Conservation (phyloP, 805 yeast genomes). For the Barnettozyma siamensis region DNA sequence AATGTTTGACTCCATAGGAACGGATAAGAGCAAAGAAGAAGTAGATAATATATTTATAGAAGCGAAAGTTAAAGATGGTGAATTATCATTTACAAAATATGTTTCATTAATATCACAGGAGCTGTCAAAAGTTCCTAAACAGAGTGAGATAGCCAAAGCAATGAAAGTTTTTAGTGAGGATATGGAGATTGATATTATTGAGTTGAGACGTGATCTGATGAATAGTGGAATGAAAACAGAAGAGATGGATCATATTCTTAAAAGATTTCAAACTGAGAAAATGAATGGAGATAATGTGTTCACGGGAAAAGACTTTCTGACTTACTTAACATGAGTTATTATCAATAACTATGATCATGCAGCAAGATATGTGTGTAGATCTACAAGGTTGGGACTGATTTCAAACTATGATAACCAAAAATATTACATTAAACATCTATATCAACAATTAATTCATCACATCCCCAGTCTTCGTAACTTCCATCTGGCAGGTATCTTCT, state of each 20-base stretch:
- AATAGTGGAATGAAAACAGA: slow-evolving; percentile 33
- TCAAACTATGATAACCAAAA: background rate
- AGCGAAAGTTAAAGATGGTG: slow-evolving; percentile 25
- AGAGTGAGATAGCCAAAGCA: slow-evolving; percentile 51
- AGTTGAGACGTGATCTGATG: slow-evolving; percentile 44
- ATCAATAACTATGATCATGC: no score
- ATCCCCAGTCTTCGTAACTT: slow-evolving; percentile 97
- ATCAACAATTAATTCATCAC: slow-evolving; percentile 94
- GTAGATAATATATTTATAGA: slow-evolving; percentile 40
- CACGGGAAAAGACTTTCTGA: slow-evolving; percentile 57
- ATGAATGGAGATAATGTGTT: slow-evolving; percentile 56
- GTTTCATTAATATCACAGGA: slow-evolving; percentile 55
- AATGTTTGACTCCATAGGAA: slow-evolving; percentile 49
- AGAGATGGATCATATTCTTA: slow-evolving; percentile 47
- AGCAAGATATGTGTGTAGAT: no score
- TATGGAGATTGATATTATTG: slow-evolving; percentile 41
- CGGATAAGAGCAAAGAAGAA: slow-evolving; percentile 35
- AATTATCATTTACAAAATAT: slow-evolving; percentile 54
- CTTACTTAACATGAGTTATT: slow-evolving; percentile 24
- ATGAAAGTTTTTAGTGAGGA: slow-evolving; percentile 45
- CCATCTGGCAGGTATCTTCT: slow-evolving; percentile 97
- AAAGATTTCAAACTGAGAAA: slow-evolving; percentile 47
- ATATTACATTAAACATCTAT: slow-evolving; percentile 26
- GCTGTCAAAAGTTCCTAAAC: slow-evolving; percentile 44
- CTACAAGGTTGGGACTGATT: background rate